A percentile compares a stretch with the other conserved stretches of the same genome.
Evolutionary conservation across 2,329 filamentous ascomycete genomes (phyloP).

Genomic region (Ophiosphaerella narmari): DNA sequence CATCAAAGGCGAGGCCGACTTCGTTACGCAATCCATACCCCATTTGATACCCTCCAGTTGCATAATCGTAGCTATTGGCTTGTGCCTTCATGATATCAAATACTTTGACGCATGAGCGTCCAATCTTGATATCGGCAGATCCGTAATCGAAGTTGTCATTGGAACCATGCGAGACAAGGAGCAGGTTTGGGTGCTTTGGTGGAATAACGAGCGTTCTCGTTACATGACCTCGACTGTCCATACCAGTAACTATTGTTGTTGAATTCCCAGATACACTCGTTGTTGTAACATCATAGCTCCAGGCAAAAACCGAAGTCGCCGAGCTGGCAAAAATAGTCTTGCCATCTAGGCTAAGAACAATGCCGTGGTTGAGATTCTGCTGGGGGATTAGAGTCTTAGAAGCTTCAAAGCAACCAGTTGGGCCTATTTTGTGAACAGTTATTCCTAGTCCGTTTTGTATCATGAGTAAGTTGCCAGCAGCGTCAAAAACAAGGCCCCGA

Average conservation of each 20-base stretch:
- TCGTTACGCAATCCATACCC: constrained; percentile 73
- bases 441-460: constrained; percentile 47
- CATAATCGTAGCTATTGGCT: constrained; percentile 44
- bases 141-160: constrained; percentile 63
- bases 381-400: constrained; percentile 27
- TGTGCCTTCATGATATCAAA: constrained; percentile 53
- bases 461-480: constrained; percentile 47
- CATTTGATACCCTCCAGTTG: constrained; percentile 55
- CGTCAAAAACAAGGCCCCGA: constrained; percentile 48
- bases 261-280: constrained; percentile 37
- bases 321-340: constrained; percentile 39
- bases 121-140: constrained; percentile 57
- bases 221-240: constrained; percentile 33
- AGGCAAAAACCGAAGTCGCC: constrained; percentile 30
- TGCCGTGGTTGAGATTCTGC: constrained; percentile 36
- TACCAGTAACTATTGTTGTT: constrained; percentile 26
- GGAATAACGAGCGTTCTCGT: constrained; percentile 32
- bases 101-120: constrained; percentile 66
- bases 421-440: constrained; percentile 44
- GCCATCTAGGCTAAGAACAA: constrained; percentile 31
- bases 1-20: constrained; percentile 63
- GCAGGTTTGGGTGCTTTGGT: constrained; percentile 44
- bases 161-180: constrained; percentile 70
- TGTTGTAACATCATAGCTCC: constrained; percentile 30
- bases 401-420: constrained; percentile 37